Evolutionary conservation across 768 basidiomycete species (phyloP).

Genomic region (Lentinula sp.): DNA sequence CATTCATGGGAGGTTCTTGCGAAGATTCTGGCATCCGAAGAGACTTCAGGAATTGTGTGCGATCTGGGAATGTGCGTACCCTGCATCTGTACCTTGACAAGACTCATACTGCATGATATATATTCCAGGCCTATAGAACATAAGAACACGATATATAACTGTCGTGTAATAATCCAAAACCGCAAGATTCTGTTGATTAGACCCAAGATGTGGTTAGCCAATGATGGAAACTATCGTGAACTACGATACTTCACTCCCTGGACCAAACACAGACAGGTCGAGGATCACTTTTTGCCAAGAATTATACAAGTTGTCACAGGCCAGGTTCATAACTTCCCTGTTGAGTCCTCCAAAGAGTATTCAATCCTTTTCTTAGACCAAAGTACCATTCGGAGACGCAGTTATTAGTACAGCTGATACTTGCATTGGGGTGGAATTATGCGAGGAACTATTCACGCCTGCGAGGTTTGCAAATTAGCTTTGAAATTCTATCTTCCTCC

Average conservation of each 20-base stretch:
- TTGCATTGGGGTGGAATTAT: constrained; percentile 94
- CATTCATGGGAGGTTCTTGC: constrained; percentile 98
- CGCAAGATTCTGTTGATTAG: constrained; percentile 88
- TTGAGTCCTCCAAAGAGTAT: background rate
- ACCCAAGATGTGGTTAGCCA: constrained; percentile 99
- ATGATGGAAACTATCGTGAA: constrained; percentile 95
- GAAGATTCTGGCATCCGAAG: constrained; percentile 80
- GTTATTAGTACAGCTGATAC: constrained; percentile 92
- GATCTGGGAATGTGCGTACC: constrained; percentile 88
- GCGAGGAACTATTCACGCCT: constrained; percentile 97
- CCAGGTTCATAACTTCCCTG: constrained; percentile 20
- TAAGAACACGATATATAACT: constrained; percentile 98
- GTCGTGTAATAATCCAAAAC: constrained; percentile 84
- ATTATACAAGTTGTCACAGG: constrained; percentile 86
- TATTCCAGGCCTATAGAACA: constrained; percentile 86
- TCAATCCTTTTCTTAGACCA: constrained; percentile 40
- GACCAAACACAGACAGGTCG: constrained; percentile 82
- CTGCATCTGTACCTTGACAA: background rate
- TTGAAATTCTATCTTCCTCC: background rate
- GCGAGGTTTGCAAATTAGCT: constrained; percentile 63
- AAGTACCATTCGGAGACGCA: constrained; percentile 94
- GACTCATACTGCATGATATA: background rate
- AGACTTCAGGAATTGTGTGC: constrained; percentile 81
- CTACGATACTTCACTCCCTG: constrained; percentile 92
- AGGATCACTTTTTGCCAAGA: constrained; percentile 88